A percentile compares a stretch with the other conserved stretches of the same genome.
Evolutionary conservation across 352 stramenopile species (phyloP).

Genomic region (Globisporangium spinosum): DNA sequence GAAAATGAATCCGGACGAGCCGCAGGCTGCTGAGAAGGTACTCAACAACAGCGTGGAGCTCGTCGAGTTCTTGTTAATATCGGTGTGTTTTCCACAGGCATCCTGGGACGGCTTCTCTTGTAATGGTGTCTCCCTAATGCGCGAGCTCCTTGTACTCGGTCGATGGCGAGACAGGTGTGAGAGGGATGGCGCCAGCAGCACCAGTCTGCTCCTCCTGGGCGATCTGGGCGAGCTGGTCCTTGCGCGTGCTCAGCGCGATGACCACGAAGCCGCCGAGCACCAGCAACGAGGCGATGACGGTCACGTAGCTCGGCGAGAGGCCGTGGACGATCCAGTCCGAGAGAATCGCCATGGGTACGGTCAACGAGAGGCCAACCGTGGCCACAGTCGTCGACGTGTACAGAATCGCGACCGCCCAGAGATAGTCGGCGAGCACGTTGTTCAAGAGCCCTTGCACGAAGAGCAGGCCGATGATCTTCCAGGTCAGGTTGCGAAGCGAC

Average conservation of each 20-base stretch:
- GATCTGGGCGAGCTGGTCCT: conserved; percentile 12
- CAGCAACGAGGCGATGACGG: conserved; percentile 53
- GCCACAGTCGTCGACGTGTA: conserved; percentile 95
- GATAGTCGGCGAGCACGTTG: conserved; percentile 94
- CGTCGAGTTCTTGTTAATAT: background rate
- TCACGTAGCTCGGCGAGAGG: conserved; percentile 46
- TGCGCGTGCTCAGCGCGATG: conserved; percentile 48
- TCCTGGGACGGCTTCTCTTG: background rate
- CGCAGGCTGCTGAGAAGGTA: conserved; percentile 6
- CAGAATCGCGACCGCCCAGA: conserved; percentile 93
- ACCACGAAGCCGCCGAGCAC: conserved; percentile 75
- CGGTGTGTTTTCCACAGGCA: background rate
- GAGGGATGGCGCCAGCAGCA: conserved; percentile 1
- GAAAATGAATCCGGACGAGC: conserved; percentile 1
- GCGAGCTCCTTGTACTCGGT: conserved; percentile 31
- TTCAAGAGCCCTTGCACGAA: conserved; percentile 90
- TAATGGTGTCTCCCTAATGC: conserved; percentile 16
- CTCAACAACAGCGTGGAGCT: conserved; percentile 9
- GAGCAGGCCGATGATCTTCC: conserved; percentile 82
- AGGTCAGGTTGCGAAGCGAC: conserved; percentile 48
- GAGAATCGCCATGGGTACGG: conserved; percentile 93
- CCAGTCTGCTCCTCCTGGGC: background rate
- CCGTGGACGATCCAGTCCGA: conserved; percentile 79
- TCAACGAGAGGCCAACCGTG: conserved; percentile 94
- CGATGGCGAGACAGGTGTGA: conserved; percentile 27